These are phyloP conservation scores for Mycena crocata DNA, from an alignment of 768 basidiomycete genomes.

Conservation along the genomic window DNA sequence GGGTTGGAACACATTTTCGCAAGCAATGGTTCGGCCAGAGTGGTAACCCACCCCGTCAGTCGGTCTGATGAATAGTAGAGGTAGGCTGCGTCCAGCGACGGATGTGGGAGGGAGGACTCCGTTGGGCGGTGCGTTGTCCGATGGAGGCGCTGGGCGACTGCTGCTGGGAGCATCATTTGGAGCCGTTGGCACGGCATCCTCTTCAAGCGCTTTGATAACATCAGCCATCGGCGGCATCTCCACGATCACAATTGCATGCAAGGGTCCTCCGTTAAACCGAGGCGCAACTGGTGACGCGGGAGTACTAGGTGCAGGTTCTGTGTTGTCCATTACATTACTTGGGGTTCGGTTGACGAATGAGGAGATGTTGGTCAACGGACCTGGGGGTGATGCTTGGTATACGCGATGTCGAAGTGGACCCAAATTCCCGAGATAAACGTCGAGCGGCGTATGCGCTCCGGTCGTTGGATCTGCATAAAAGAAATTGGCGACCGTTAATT, in stretches of 20 bases:
- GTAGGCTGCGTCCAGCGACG: conserved; percentile 78
- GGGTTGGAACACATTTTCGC: conserved; percentile 81
- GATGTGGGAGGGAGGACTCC: conserved; percentile 53
- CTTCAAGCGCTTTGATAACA: conserved; percentile 82
- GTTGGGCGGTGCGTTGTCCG: conserved; percentile 42
- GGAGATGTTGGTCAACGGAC: conserved; percentile 72
- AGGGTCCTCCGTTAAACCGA: conserved; percentile 55
- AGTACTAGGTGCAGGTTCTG: conserved; percentile 41
- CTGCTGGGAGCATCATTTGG: conserved; percentile 49
- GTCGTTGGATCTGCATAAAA: conserved; percentile 83
- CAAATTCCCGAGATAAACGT: conserved; percentile 90
- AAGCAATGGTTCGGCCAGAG: conserved; percentile 85
- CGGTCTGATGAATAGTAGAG: conserved; percentile 83
- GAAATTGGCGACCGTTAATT: conserved; percentile 89
- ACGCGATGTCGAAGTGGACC: conserved; percentile 86
- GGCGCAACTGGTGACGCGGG: conserved; percentile 43
- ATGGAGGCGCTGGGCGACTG: conserved; percentile 46
- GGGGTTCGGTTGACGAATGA: conserved; percentile 63
- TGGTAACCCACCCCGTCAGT: conserved; percentile 91
- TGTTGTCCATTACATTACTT: conserved; percentile 21
- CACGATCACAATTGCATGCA: conserved; percentile 87
- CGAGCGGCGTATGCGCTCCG: conserved; percentile 74
- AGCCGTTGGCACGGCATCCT: conserved; percentile 66
- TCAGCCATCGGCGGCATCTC: conserved; percentile 84
- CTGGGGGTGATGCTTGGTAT: conserved; percentile 79